A percentile compares a stretch with the other conserved stretches of the same genome.
Evolutionary conservation across 2,329 filamentous ascomycete genomes (phyloP).

Genomic region (Alternaria ethzedia): DNA sequence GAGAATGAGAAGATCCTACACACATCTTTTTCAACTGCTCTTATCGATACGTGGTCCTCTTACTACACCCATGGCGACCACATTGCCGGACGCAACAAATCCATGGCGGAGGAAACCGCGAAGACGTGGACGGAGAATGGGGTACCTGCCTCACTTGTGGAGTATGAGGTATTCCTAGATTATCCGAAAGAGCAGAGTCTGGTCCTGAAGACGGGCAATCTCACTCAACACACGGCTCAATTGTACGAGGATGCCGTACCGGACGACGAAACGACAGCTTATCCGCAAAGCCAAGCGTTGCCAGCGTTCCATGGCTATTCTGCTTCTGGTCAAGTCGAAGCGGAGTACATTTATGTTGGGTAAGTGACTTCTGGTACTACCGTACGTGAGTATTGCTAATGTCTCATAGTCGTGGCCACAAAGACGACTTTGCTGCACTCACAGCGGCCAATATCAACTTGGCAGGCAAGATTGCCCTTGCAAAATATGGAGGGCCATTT

Average conservation of each 20-base stretch:
- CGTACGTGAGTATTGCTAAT: slow-evolving; percentile 12
- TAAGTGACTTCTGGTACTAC: slow-evolving; percentile 39
- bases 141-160: slow-evolving; percentile 32
- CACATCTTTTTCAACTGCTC: slow-evolving; percentile 49
- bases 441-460: slow-evolving; percentile 50
- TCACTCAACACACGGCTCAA: slow-evolving; percentile 34
- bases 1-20: slow-evolving; percentile 46
- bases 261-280: slow-evolving; percentile 44
- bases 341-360: slow-evolving; percentile 56
- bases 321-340: slow-evolving; percentile 52
- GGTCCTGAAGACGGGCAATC: slow-evolving; percentile 38
- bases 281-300: slow-evolving; percentile 44
- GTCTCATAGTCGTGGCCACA: slow-evolving; percentile 41
- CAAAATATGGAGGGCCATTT: slow-evolving; percentile 54
- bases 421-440: slow-evolving; percentile 54
- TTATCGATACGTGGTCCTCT: slow-evolving; percentile 45
- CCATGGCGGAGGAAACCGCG: slow-evolving; percentile 46
- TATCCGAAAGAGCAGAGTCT: slow-evolving; percentile 46
- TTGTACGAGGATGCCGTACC: slow-evolving; percentile 42
- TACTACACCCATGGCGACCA: slow-evolving; percentile 49
- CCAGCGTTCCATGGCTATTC: slow-evolving; percentile 58
- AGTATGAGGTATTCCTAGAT: slow-evolving; percentile 49
- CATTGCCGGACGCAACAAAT: slow-evolving; percentile 42
- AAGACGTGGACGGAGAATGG: slow-evolving; percentile 40
- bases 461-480: slow-evolving; percentile 56